Conservation (phyloP, 1,284 basidiomycete species). For the Apiotrichum brassicae region DNA sequence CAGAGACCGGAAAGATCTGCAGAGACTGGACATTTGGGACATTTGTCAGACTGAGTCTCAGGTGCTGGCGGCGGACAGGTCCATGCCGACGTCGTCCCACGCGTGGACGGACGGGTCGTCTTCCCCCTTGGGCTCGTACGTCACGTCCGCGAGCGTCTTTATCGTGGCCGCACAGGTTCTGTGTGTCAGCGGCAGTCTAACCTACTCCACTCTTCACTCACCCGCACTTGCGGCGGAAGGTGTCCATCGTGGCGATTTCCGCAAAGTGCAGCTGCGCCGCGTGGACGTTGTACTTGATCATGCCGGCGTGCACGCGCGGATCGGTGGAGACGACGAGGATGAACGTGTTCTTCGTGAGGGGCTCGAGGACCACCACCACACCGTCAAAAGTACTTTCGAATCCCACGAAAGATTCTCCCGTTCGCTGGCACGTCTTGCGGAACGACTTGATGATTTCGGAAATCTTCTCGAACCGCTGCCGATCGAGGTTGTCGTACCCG, state of each 20-base stretch:
- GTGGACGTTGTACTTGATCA: conserved; percentile 50
- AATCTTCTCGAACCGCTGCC: conserved; percentile 88
- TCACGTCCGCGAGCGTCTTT: conserved; percentile 20
- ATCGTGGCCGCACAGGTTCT: conserved; percentile 28
- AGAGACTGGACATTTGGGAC: not conserved
- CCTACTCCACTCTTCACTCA: conserved; percentile 15
- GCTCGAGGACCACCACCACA: conserved; percentile 80
- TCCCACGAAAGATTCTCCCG: conserved; percentile 66
- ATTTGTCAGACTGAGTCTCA: not conserved
- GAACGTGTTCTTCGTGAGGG: conserved; percentile 90
- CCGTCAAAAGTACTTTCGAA: conserved; percentile 73
- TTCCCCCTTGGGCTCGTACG: conserved; percentile 32
- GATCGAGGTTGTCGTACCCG: conserved; percentile 56
- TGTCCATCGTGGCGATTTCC: conserved; percentile 37
- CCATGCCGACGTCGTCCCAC: conserved; percentile 35
- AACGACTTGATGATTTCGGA: conserved; percentile 93
- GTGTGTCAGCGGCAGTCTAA: not conserved
- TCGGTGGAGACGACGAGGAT: conserved; percentile 77
- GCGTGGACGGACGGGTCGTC: conserved; percentile 30
- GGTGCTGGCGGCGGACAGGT: not conserved
- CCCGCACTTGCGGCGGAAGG: conserved; percentile 41
- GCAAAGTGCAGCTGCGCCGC: conserved; percentile 48
- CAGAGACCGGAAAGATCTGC: not conserved
- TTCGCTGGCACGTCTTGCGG: conserved; percentile 72
- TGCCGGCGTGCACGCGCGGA: conserved; percentile 61